Percentiles rank a stretch among this genome's conserved stretches.
Evolutionary conservation across 306 rosid species (phyloP).

Genomic region (Trichosanthes truncata): DNA sequence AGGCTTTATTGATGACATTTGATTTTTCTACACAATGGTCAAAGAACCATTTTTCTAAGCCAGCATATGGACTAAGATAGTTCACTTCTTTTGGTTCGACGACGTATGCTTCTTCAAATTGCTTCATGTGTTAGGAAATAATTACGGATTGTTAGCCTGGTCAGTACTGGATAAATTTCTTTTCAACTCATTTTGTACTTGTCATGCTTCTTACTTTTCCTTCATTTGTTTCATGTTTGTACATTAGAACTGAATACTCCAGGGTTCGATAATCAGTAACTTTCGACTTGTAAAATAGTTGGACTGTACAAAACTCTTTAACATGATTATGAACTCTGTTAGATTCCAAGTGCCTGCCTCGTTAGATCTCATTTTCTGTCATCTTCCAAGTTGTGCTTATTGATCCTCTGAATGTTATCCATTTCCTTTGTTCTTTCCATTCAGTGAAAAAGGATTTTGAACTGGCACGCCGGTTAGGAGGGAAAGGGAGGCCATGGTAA

Average conservation of each 20-base stretch:
- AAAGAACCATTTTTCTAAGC: background rate
- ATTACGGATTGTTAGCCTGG: background rate
- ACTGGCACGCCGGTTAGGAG: constrained; percentile 75
- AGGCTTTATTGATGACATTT: background rate
- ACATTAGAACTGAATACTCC: background rate
- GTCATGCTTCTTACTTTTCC: background rate
- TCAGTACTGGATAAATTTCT: background rate
- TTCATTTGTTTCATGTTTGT: background rate
- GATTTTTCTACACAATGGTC: background rate
- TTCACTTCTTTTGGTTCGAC: background rate
- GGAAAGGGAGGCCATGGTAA: constrained; percentile 64
- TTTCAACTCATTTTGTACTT: background rate
- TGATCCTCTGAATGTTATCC: constrained; percentile 1
- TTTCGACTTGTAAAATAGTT: background rate
- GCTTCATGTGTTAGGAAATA: background rate
- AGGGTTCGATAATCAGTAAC: background rate
- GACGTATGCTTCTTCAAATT: background rate
- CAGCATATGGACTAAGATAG: background rate
- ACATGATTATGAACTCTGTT: background rate
- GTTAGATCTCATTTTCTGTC: background rate
- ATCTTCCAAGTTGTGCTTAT: background rate
- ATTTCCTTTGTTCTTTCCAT: constrained; percentile 13
- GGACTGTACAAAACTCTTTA: background rate
- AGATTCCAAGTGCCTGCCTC: background rate
- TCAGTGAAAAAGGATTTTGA: constrained; percentile 89